Percentiles rank a stretch among this genome's conserved stretches.
These are phyloP conservation scores for Fusarium dimerum DNA, from an alignment of 2,329 filamentous ascomycete species.

Conservation along the genomic window DNA sequence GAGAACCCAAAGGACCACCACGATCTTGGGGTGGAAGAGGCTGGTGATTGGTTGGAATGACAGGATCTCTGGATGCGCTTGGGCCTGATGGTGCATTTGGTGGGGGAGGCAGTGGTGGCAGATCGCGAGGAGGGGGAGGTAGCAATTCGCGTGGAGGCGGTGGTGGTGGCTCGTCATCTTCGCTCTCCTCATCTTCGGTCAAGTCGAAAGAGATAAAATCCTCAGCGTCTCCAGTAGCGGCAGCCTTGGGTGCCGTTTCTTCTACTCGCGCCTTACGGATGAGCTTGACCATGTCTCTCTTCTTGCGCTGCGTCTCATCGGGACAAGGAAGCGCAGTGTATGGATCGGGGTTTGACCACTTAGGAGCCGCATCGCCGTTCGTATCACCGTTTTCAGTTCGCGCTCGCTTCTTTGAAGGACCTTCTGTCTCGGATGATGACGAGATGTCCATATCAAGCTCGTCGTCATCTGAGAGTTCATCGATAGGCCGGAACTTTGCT, in stretches of 20 bases:
- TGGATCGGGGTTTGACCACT: constrained; percentile 95
- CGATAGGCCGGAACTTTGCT: constrained; percentile 55
- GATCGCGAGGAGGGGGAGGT: constrained; percentile 15
- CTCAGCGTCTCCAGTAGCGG: constrained; percentile 60
- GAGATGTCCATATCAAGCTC: constrained; percentile 68
- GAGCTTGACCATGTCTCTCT: constrained; percentile 83
- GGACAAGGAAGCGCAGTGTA: constrained; percentile 85
- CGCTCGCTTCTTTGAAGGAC: constrained; percentile 40
- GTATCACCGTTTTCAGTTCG: constrained; percentile 31
- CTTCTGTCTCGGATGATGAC: constrained; percentile 37
- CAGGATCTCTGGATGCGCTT: constrained; percentile 10
- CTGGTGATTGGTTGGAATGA: constrained; percentile 18
- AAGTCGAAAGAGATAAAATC: constrained; percentile 91
- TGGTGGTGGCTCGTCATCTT: constrained; percentile 18
- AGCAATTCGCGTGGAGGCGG: too few relatives aligned
- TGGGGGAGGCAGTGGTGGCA: constrained; percentile 21
- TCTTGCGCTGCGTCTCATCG: constrained; percentile 72
- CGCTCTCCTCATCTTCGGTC: constrained; percentile 54
- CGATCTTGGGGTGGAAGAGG: constrained; percentile 28
- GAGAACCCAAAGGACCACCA: constrained; percentile 55
- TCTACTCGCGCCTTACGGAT: constrained; percentile 86
- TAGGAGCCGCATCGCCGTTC: constrained; percentile 57
- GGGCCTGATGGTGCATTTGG: constrained; percentile 25
- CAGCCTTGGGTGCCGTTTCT: constrained; percentile 46
- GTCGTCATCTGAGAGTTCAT: constrained; percentile 63